Evolutionary conservation across 345 rosid genomes (phyloP).

Genomic region (Luvunga scandens): DNA sequence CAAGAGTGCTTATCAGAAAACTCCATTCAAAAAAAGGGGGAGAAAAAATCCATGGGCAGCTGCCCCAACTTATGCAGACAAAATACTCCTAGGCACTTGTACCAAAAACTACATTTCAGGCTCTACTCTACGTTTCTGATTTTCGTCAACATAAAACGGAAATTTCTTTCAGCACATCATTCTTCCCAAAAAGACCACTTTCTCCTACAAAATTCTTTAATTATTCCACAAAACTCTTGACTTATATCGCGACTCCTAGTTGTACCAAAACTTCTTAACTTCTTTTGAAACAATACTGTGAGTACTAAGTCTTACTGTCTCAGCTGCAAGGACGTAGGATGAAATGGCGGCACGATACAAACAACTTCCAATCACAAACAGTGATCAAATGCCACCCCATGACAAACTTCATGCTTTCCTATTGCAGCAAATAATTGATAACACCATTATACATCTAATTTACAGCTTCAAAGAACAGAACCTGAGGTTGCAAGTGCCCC

Average conservation of each 20-base stretch:
- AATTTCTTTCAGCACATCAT: slow-evolving; percentile 15
- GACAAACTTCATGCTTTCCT: slow-evolving; percentile 10
- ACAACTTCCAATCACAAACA: slow-evolving; percentile 16
- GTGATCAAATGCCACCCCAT: slow-evolving; percentile 16
- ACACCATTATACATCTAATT: slow-evolving; percentile 32
- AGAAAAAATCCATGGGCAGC: background rate
- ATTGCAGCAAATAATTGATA: slow-evolving; percentile 23
- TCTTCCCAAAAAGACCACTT: slow-evolving; percentile 16
- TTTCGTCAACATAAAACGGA: slow-evolving; percentile 18
- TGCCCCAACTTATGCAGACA: background rate
- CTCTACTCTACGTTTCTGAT: slow-evolving; percentile 25
- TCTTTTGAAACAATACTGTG: slow-evolving; percentile 17
- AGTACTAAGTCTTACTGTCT: slow-evolving; percentile 11
- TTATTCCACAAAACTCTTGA: slow-evolving; percentile 19
- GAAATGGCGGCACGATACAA: slow-evolving; percentile 15
- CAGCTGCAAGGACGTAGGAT: slow-evolving; percentile 23
- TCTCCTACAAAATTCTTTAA: slow-evolving; percentile 26
- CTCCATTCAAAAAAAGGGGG: background rate
- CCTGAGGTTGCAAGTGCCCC: slow-evolving; percentile 98
- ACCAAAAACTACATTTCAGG: slow-evolving; percentile 16
- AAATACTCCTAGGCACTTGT: slow-evolving; percentile 10
- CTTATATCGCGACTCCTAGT: slow-evolving; percentile 16
- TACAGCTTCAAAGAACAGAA: slow-evolving; percentile 81
- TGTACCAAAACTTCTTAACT: slow-evolving; percentile 13
- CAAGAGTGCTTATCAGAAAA: slow-evolving; percentile 23